A percentile compares a stretch with the other conserved stretches of the same genome.
Conservation (phyloP, 805 yeast genomes). For the Monosporozyma aerobia region DNA sequence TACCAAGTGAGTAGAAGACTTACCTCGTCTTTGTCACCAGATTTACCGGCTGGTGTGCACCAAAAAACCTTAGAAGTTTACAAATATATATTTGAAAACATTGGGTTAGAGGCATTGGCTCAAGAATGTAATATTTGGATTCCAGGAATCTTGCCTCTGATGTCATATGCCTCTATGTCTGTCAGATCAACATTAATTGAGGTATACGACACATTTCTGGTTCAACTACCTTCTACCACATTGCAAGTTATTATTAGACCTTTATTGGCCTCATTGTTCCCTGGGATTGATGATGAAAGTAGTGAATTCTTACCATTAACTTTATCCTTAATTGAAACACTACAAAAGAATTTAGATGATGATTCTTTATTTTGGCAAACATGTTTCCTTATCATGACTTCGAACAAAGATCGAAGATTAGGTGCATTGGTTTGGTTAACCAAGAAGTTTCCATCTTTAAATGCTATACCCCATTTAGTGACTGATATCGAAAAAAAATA, state of each 20-base stretch:
- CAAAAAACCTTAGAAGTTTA: conserved; percentile 77
- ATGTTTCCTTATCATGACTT: conserved; percentile 61
- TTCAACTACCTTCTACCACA: conserved; percentile 40
- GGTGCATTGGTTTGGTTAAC: conserved; percentile 75
- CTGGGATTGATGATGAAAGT: conserved; percentile 89
- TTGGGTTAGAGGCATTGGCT: conserved; percentile 49
- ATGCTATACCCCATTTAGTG: conserved; percentile 28
- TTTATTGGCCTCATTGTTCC: conserved; percentile 60
- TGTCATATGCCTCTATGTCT: conserved; percentile 81
- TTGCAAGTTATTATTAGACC: conserved; percentile 58
- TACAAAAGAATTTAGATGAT: conserved; percentile 49
- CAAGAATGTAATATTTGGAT: conserved; percentile 66
- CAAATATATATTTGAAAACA: conserved; percentile 52
- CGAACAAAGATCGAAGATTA: conserved; percentile 67
- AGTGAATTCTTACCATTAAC: conserved; percentile 68
- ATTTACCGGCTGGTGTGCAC: conserved; percentile 92
- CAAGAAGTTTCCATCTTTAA: conserved; percentile 54
- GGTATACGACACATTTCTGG: conserved; percentile 46
- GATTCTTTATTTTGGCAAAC: conserved; percentile 83
- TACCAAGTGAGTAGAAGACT: conserved; percentile 59
- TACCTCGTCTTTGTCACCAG: conserved; percentile 70
- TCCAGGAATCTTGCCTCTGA: conserved; percentile 84
- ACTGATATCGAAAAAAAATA: conserved; percentile 9
- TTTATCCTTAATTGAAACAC: conserved; percentile 47
- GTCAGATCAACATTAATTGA: conserved; percentile 72